Conservation (phyloP, 495 filamentous ascomycete genomes). For the Neurospora sp. region DNA sequence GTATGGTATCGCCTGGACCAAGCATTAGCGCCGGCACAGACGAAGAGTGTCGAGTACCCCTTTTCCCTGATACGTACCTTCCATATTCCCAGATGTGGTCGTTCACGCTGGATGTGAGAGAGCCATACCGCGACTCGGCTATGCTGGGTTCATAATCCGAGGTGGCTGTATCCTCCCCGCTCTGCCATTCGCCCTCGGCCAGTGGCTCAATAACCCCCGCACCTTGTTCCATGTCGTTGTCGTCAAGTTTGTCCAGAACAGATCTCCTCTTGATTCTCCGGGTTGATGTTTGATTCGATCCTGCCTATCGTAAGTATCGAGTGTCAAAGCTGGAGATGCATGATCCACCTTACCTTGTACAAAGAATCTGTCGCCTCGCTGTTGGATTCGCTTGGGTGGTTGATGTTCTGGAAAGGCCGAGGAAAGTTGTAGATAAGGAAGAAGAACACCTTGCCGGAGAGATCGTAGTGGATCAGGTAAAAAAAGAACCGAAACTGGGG, state of each 20-base stretch:
- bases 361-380: neutral
- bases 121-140: slow-evolving; percentile 18
- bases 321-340: neutral
- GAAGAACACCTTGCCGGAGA: neutral
- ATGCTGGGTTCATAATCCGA: slow-evolving; percentile 25
- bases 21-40: neutral
- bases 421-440: neutral
- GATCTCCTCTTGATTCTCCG: neutral
- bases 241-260: neutral
- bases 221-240: slow-evolving; percentile 16
- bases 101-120: slow-evolving; percentile 23
- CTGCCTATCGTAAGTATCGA: neutral
- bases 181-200: slow-evolving; percentile 7
- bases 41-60: neutral
- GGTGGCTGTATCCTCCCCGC: slow-evolving; percentile 10
- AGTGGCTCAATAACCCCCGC: slow-evolving; percentile 13
- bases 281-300: neutral
- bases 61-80: slow-evolving; percentile 10
- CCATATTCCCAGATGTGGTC: slow-evolving; percentile 28
- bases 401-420: neutral
- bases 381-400: neutral
- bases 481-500: neutral
- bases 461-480: neutral
- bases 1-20: slow-evolving; percentile 23
- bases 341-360: neutral